Evolutionary conservation across 768 basidiomycete genomes (phyloP).

Genomic region (Candolleomyces efflorescens): DNA sequence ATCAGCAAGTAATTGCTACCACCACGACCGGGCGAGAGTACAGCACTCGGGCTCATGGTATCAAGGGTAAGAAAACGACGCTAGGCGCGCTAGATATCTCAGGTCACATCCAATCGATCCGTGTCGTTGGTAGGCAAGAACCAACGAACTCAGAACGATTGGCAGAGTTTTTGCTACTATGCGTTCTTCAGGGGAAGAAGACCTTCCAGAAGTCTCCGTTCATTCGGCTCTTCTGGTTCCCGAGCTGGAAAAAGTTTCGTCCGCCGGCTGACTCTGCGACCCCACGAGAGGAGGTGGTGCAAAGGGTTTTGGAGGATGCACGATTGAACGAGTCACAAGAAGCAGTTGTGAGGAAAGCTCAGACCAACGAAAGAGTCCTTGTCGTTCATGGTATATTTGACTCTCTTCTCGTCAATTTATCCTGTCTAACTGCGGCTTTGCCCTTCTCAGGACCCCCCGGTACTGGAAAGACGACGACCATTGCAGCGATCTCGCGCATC

Average conservation of each 20-base stretch:
- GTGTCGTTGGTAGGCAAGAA: slow-evolving; percentile 38
- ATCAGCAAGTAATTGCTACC: slow-evolving; percentile 27
- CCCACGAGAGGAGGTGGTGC: not conserved
- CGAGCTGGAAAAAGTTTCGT: slow-evolving; percentile 13
- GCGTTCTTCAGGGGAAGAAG: slow-evolving; percentile 26
- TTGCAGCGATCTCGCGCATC: slow-evolving; percentile 35
- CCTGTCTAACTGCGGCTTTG: not conserved
- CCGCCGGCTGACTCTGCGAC: slow-evolving; percentile 1
- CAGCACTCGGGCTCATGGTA: slow-evolving; percentile 25
- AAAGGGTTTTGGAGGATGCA: slow-evolving; percentile 1
- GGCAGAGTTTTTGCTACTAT: slow-evolving; percentile 32
- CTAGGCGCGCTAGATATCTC: slow-evolving; percentile 18
- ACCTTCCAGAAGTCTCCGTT: slow-evolving; percentile 27
- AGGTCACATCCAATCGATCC: slow-evolving; percentile 26
- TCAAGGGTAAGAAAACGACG: slow-evolving; percentile 32
- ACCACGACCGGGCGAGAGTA: slow-evolving; percentile 25
- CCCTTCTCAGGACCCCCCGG: slow-evolving; percentile 39
- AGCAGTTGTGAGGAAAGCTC: slow-evolving; percentile 32
- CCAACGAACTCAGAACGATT: slow-evolving; percentile 35
- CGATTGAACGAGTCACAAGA: slow-evolving; percentile 35
- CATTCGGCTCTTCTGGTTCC: slow-evolving; percentile 39
- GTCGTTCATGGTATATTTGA: slow-evolving; percentile 33
- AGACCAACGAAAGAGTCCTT: slow-evolving; percentile 24
- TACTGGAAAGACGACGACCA: slow-evolving; percentile 52
- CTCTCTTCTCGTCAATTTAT: not conserved